phyloP scores from a whole-genome alignment of 345 rosid genomes.

The Bruguiera sexangula region DNA sequence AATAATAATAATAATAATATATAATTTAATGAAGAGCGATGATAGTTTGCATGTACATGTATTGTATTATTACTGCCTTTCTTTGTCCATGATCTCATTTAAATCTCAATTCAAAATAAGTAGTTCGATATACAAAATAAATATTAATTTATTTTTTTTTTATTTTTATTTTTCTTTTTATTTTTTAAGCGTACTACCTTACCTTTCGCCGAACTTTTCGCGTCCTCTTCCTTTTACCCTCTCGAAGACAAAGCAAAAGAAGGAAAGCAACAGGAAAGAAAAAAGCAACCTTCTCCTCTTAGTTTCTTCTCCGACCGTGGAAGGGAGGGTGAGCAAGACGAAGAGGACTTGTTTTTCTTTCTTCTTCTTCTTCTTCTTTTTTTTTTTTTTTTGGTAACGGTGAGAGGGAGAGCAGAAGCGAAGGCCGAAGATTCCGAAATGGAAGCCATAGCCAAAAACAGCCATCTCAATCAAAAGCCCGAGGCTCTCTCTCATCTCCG shows the following conservation, averaged over 20 bases:
- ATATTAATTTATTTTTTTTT: no score
- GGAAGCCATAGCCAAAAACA: slow-evolving; percentile 17
- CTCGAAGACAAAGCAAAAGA: neutral
- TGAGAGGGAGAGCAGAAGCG: slow-evolving; percentile 6
- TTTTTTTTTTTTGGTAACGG: neutral
- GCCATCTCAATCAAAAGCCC: slow-evolving; percentile 16
- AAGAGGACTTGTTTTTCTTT: neutral
- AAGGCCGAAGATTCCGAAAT: slow-evolving; percentile 1
- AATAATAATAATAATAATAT: no score
- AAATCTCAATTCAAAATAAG: no score
- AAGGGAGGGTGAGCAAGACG: neutral
- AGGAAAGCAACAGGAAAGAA: neutral
- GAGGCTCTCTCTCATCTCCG: slow-evolving; percentile 29
- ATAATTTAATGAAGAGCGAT: no score
- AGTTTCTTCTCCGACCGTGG: neutral
- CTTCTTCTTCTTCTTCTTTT: no score
- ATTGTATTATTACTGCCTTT: no score
- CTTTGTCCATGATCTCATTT: no score
- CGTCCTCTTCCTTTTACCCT: neutral
- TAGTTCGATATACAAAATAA: no score
- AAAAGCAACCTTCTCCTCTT: neutral
- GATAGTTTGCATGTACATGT: no score
- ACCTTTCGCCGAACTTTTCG: slow-evolving; percentile 12
- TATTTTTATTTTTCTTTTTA: no score
- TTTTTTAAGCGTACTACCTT: no score